phyloP scores from a whole-genome alignment of 805 yeast species.

The Candida yuanshanica region DNA sequence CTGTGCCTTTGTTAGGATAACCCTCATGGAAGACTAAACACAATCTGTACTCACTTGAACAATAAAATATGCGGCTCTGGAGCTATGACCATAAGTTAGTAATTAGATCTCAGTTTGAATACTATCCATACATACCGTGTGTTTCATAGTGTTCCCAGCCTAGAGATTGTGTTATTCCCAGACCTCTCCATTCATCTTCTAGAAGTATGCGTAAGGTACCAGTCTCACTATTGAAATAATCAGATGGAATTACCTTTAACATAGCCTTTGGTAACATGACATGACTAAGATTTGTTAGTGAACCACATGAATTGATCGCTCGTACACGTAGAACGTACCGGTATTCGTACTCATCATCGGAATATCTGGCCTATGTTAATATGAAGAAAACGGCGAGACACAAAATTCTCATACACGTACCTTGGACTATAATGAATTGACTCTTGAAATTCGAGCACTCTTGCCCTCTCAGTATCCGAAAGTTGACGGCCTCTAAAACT shows the following conservation, averaged over 20 bases:
- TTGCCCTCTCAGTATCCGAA: conserved; percentile 76
- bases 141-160: conserved; percentile 99
- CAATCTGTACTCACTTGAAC: conserved; percentile 59
- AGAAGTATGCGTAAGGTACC: conserved; percentile 86
- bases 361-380: conserved; percentile 45
- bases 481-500: conserved; percentile 58
- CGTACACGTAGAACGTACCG: conserved; percentile 28
- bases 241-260: conserved; percentile 90
- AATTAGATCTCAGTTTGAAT: neutral
- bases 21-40: too few relatives aligned
- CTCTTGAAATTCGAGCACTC: conserved; percentile 87
- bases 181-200: conserved; percentile 98
- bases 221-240: conserved; percentile 87
- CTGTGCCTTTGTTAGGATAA: conserved; percentile 20
- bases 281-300: conserved; percentile 45
- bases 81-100: conserved; percentile 34
- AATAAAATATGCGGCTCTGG: conserved; percentile 97
- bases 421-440: conserved; percentile 89
- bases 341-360: conserved; percentile 89
- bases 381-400: neutral
- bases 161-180: conserved; percentile 93
- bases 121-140: conserved; percentile 38
- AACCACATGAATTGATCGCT: neutral
- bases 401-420: conserved; percentile 25
- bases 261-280: conserved; percentile 95